A percentile compares a stretch with the other conserved stretches of the same genome.
phyloP scores from a whole-genome alignment of 2,329 filamentous ascomycete genomes.

The Colletotrichum echinochloae region DNA sequence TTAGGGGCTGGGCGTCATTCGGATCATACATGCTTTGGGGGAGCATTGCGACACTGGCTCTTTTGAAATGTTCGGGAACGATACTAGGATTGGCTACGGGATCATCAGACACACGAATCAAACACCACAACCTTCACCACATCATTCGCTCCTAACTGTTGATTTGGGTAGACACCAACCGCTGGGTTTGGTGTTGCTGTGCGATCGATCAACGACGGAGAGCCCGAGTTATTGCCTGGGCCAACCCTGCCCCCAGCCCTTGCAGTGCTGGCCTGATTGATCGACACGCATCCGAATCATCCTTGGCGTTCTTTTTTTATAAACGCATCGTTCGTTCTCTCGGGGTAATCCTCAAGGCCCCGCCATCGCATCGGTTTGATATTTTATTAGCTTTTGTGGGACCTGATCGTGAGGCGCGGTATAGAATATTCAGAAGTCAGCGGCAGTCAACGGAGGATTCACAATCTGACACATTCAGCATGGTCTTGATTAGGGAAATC shows the following conservation, averaged over 20 bases:
- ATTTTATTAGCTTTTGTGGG: too few relatives aligned
- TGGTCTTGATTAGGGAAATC: background rate
- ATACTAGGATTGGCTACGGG: background rate
- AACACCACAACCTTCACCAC: background rate
- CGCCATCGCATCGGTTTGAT: too few relatives aligned
- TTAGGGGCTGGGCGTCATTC: conserved; percentile 11
- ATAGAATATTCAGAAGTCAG: background rate
- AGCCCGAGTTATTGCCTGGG: conserved; percentile 18
- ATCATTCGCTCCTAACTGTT: too few relatives aligned
- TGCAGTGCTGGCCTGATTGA: conserved; percentile 12
- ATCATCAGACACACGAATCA: background rate
- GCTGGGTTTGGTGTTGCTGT: background rate
- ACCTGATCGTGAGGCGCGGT: too few relatives aligned
- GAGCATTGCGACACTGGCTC: background rate
- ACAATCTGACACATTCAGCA: background rate
- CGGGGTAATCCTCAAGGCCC: background rate
- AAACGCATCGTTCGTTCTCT: conserved; percentile 1
- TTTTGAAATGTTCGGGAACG: too few relatives aligned
- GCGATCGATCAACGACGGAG: background rate
- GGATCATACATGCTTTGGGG: background rate
- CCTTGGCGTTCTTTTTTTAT: conserved; percentile 7
- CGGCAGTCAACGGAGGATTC: background rate
- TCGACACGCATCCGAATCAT: conserved; percentile 15
- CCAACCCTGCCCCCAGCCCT: conserved; percentile 15
- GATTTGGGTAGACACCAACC: too few relatives aligned